Percentiles rank a stretch among this genome's conserved stretches.
These are phyloP conservation scores for Fusarium veterinarium DNA, from an alignment of 2,329 filamentous ascomycete genomes.

Conservation along the genomic window DNA sequence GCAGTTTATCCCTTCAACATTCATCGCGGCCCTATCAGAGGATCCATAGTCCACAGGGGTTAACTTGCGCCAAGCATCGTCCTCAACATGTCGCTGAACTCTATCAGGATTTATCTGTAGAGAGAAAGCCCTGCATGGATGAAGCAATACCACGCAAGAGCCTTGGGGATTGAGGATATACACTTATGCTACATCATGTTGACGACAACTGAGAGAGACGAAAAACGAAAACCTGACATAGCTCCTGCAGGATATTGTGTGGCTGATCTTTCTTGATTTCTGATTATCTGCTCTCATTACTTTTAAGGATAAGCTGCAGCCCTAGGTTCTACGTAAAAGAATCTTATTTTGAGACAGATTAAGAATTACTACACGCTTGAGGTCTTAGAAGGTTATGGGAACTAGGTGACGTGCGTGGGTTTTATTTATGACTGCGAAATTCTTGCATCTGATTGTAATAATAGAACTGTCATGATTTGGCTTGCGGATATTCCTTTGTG, in stretches of 20 bases:
- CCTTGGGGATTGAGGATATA: background rate
- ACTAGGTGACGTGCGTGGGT: background rate
- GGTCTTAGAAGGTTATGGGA: background rate
- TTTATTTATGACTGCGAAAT: background rate
- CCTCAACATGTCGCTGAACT: background rate
- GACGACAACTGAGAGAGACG: background rate
- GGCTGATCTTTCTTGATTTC: background rate
- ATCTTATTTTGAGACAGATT: background rate
- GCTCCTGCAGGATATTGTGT: background rate
- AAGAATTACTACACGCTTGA: background rate
- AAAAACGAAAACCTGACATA: background rate
- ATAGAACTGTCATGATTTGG: background rate
- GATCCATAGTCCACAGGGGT: background rate
- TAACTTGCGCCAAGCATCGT: background rate
- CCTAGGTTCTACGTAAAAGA: background rate
- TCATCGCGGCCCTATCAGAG: background rate
- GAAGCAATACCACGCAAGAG: background rate
- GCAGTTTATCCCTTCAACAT: background rate
- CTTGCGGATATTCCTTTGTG: background rate
- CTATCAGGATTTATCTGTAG: background rate
- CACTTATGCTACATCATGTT: background rate
- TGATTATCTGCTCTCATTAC: background rate
- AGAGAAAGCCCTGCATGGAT: background rate
- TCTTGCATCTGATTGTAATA: background rate
- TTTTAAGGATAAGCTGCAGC: background rate